These are phyloP conservation scores for Ananas comosus DNA, from an alignment of 176 grass and related monocot species.

Conservation along the genomic window DNA sequence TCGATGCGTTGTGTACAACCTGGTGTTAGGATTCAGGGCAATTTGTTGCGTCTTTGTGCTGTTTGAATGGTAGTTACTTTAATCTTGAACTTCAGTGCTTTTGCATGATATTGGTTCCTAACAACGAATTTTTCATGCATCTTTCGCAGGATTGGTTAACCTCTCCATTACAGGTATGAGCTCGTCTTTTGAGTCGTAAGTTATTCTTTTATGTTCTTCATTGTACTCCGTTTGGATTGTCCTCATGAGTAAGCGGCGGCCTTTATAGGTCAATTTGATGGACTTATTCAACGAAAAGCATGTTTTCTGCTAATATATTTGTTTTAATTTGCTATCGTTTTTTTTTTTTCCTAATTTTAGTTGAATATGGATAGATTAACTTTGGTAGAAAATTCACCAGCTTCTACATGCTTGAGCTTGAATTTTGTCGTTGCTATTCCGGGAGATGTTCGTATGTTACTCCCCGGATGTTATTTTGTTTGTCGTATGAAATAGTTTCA, in stretches of 20 bases:
- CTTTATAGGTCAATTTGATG: neutral
- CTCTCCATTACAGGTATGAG: slow-evolving; percentile 63
- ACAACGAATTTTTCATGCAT: slow-evolving; percentile 25
- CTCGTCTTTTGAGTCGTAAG: neutral
- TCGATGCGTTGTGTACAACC: too few species aligned
- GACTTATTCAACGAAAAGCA: neutral
- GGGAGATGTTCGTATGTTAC: neutral
- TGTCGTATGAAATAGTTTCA: neutral
- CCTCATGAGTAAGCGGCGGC: neutral
- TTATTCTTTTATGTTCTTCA: neutral
- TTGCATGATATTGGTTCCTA: slow-evolving; percentile 5
- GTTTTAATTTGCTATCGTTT: too few species aligned
- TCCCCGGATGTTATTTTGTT: too few species aligned
- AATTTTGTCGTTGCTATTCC: too few species aligned
- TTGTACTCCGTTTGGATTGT: neutral
- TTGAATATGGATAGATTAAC: neutral
- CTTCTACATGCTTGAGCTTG: neutral
- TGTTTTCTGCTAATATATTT: neutral
- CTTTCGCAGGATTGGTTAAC: slow-evolving; percentile 57
- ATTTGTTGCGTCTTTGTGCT: neutral
- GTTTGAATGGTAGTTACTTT: too few species aligned
- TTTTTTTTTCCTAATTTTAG: too few species aligned
- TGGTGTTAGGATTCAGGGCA: neutral
- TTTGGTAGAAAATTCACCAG: neutral
- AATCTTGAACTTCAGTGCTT: neutral